Evolutionary conservation across 2,329 filamentous ascomycete genomes (phyloP), one percentile per base, ranked within the genome.

Genomic region (Coniella vitis): DNA sequence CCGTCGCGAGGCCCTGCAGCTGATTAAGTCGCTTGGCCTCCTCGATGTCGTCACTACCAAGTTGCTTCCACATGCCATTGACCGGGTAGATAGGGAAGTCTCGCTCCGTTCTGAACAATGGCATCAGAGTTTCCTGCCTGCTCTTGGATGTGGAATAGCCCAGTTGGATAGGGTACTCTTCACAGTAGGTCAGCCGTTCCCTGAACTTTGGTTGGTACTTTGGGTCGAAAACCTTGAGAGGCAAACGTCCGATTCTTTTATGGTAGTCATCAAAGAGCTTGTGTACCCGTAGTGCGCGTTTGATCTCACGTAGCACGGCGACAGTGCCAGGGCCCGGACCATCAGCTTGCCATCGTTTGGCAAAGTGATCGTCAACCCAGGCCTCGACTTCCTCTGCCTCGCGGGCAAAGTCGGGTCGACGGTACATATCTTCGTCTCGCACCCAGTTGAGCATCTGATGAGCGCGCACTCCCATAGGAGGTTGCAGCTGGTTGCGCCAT

Each of bases 371-470:
- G 7, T 61, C 46, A 22, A 76, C 60, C 56, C 74, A 75, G 21
- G 63, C 57, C 16, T 57, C 56, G 12, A 72, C 58, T 48, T 66
- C 67, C 17, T 53, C 57, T 7, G 68, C 58, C 44, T 69, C 67
- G 10, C 52, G 41, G 2, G 65, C 56, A 65, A 73, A 78, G 38
- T 63, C 54, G 1, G 63, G 38, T 49, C 66, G 68, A 14, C 70
- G 66, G 48, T 71, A 66, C 5, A 61, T 56, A 54, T 79, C 73
- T 52, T 74, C 69, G 25, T 76, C 72, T 3, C 67, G 58, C 19
- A 81, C 69, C 52, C 75, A 80, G 54, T 69, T 70, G 35, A 58
- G 54, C n/a, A 61, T 49, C 34, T 64, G 59, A 35, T 57, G 29
- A 25, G 71, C 59, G 3, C 64, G 63, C 22, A 57, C 48, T 29